Conservation (phyloP, 768 basidiomycete genomes). For the Termitomyces bulborhizus region DNA sequence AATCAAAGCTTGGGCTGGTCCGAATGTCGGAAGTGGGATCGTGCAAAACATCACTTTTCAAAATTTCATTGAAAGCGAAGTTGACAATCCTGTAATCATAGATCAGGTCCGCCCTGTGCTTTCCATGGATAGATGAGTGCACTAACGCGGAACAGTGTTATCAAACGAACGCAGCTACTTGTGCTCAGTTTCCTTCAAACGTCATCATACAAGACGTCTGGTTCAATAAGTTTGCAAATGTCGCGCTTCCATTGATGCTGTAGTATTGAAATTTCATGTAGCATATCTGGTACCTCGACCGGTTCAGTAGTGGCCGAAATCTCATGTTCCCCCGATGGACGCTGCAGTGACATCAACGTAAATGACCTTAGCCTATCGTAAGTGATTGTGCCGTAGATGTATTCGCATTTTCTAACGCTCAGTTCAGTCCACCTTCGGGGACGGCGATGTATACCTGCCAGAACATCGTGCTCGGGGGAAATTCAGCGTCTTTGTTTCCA, state of each 20-base stretch:
- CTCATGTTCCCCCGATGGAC: conserved; percentile 48
- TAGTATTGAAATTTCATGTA: conserved; percentile 15
- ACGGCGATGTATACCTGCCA: conserved; percentile 43
- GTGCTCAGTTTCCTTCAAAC: conserved; percentile 51
- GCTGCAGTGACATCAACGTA: conserved; percentile 44
- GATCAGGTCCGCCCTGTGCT: conserved; percentile 34
- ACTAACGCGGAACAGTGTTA: conserved; percentile 32
- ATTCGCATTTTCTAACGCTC: background rate
- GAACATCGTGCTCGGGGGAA: conserved; percentile 43
- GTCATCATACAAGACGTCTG: conserved; percentile 50
- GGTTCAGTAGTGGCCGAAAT: conserved; percentile 47
- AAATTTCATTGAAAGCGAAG: conserved; percentile 45
- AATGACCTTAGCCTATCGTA: conserved; percentile 40
- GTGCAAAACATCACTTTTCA: conserved; percentile 51
- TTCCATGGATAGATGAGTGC: background rate
- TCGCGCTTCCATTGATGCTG: background rate
- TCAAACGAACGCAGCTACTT: conserved; percentile 36
- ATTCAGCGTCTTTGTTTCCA: conserved; percentile 38
- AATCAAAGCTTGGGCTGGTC: conserved; percentile 64
- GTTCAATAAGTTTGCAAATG: conserved; percentile 38
- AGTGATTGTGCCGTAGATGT: conserved; percentile 11
- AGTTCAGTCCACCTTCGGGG: conserved; percentile 27
- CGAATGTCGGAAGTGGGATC: conserved; percentile 50
- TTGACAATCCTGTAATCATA: conserved; percentile 56
- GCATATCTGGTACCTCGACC: conserved; percentile 53